These are phyloP conservation scores for Typha latifolia DNA, from an alignment of 176 grass and related monocot genomes.

Conservation along the genomic window DNA sequence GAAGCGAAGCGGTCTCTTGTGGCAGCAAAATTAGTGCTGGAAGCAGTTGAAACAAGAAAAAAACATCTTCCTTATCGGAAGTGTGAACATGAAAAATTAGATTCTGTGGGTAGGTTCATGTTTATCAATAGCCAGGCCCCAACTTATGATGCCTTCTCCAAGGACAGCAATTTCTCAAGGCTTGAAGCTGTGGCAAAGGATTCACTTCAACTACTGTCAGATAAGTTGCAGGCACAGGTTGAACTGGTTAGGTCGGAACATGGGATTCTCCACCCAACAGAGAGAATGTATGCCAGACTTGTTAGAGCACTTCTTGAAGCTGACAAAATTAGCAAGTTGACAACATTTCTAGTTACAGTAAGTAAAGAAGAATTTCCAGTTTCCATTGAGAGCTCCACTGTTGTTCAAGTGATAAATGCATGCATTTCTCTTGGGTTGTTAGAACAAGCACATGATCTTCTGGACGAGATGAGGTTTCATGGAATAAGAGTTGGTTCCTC, in stretches of 20 bases:
- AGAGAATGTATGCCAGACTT: constrained; percentile 84
- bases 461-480: constrained; percentile 90
- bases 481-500: constrained; percentile 69
- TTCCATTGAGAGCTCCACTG: constrained; percentile 52
- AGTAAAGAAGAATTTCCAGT: constrained; percentile 66
- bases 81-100: constrained; percentile 6
- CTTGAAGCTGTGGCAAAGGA: constrained; percentile 49
- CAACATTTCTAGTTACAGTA: constrained; percentile 68
- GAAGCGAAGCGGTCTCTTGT: constrained; percentile 52
- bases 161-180: constrained; percentile 47
- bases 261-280: constrained; percentile 83
- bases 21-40: constrained; percentile 38
- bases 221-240: constrained; percentile 51
- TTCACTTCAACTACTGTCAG: constrained; percentile 42
- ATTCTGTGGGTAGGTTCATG: constrained; percentile 23
- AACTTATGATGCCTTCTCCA: constrained; percentile 49
- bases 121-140: constrained; percentile 26
- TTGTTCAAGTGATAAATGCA: constrained; percentile 80
- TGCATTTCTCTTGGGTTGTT: constrained; percentile 73
- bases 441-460: constrained; percentile 81
- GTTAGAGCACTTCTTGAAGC: constrained; percentile 59
- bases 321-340: constrained; percentile 51
- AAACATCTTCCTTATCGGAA: constrained; percentile 32
- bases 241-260: constrained; percentile 62
- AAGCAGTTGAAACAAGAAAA: constrained; percentile 33